phyloP scores from a whole-genome alignment of 192 early-diverging fungal species.

The Coemansia javaensis region DNA sequence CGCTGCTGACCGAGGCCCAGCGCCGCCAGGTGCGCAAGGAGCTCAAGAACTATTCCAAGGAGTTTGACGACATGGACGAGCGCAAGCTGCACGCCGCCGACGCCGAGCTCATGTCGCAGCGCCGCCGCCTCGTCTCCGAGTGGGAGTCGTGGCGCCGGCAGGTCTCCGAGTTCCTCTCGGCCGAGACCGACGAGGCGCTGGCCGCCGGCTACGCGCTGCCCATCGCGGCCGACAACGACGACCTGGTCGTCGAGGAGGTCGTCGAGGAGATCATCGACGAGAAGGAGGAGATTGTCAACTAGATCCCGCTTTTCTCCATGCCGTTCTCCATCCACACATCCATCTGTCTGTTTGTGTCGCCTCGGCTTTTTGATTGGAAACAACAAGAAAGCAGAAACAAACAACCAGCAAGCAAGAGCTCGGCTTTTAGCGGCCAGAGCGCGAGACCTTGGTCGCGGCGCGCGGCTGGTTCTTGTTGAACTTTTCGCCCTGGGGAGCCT shows the following conservation, averaged over 20 bases:
- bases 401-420: not conserved
- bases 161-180: constrained; percentile 52
- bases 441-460: constrained; percentile 40
- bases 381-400: constrained; percentile 5
- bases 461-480: constrained; percentile 44
- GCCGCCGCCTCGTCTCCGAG: constrained; percentile 70
- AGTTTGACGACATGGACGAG: constrained; percentile 89
- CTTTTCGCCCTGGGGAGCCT: constrained; percentile 35
- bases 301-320: constrained; percentile 4
- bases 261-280: constrained; percentile 67
- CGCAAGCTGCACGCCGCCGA: constrained; percentile 63
- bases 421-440: constrained; percentile 29
- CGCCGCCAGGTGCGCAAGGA: constrained; percentile 89
- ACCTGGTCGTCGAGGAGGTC: constrained; percentile 84
- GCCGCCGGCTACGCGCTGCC: constrained; percentile 65
- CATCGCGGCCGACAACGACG: constrained; percentile 78
- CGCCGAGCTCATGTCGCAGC: constrained; percentile 70
- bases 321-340: too few species aligned
- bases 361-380: not conserved
- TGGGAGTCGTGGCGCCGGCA: constrained; percentile 79
- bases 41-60: constrained; percentile 78
- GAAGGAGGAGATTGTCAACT: constrained; percentile 45
- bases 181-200: constrained; percentile 52
- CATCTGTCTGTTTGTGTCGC: not conserved
- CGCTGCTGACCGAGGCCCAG: constrained; percentile 71